A percentile compares a stretch with the other conserved stretches of the same genome.
Evolutionary conservation across 257 asterid genomes (phyloP).

Genomic region (Solanum appendiculatum): DNA sequence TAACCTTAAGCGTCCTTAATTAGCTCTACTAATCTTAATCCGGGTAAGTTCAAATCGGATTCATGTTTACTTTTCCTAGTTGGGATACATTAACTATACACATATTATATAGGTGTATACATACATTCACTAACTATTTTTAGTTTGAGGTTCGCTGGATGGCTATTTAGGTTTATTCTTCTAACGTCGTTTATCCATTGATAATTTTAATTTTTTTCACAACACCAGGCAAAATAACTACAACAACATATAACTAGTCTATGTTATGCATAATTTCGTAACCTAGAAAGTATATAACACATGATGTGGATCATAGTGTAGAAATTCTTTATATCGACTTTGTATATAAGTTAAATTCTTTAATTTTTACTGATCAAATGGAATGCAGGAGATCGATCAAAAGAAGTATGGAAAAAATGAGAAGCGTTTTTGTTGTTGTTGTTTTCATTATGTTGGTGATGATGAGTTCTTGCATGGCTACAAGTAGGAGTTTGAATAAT

Average conservation of each 20-base stretch:
- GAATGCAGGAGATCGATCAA: background rate
- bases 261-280: background rate
- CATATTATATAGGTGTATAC: no score
- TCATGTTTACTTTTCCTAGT: background rate
- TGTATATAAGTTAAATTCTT: background rate
- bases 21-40: background rate
- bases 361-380: background rate
- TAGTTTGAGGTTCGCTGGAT: background rate
- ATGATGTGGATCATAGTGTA: background rate
- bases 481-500: background rate
- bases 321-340: background rate
- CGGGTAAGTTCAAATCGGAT: background rate
- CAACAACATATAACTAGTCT: background rate
- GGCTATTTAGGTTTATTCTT: background rate
- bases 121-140: background rate
- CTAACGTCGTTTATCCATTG: background rate
- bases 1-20: background rate
- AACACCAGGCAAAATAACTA: no score
- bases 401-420: background rate
- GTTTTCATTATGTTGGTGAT: background rate
- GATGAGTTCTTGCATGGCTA: background rate
- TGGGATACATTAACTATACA: background rate
- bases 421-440: background rate
- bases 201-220: background rate
- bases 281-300: background rate